Conservation (phyloP, 768 basidiomycete species). For the Tephrocybe rancida region DNA sequence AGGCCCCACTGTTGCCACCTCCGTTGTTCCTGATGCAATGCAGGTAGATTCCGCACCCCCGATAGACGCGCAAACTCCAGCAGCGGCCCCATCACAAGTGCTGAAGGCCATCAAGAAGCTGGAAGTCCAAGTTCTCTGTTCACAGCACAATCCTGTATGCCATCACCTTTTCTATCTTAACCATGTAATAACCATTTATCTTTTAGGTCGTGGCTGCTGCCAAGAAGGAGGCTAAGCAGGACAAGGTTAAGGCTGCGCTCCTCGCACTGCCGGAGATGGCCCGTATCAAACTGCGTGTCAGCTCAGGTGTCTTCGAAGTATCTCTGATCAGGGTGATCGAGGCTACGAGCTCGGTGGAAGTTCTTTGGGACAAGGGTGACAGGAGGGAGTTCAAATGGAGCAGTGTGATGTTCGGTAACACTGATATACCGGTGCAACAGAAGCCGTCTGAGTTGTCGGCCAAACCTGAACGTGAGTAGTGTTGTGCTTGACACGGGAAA, state of each 20-base stretch:
- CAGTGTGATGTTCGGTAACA: slow-evolving; percentile 76
- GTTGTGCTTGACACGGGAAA: slow-evolving; percentile 7
- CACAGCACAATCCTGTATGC: slow-evolving; percentile 90
- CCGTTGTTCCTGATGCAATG: slow-evolving; percentile 25
- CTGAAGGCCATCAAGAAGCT: slow-evolving; percentile 75
- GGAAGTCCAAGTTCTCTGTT: slow-evolving; percentile 77
- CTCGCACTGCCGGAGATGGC: slow-evolving; percentile 69
- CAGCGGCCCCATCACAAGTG: slow-evolving; percentile 29
- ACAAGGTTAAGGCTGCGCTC: slow-evolving; percentile 72
- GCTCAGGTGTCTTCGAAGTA: slow-evolving; percentile 86
- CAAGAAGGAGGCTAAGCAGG: slow-evolving; percentile 75
- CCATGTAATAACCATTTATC: background rate
- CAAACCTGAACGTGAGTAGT: slow-evolving; percentile 49
- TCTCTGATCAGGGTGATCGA: slow-evolving; percentile 72
- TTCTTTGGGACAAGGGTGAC: slow-evolving; percentile 76
- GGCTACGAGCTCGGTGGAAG: slow-evolving; percentile 72
- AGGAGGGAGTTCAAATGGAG: slow-evolving; percentile 86
- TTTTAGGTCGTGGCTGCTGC: slow-evolving; percentile 70
- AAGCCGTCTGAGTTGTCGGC: slow-evolving; percentile 61
- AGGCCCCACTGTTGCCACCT: background rate
- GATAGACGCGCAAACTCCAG: slow-evolving; percentile 5
- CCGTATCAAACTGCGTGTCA: slow-evolving; percentile 83
- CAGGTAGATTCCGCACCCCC: slow-evolving; percentile 26
- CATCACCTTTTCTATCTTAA: background rate
- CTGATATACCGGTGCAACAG: slow-evolving; percentile 70